These are phyloP conservation scores for Microbotryum scabiosae DNA, from an alignment of 1,284 basidiomycete genomes.

Conservation along the genomic window DNA sequence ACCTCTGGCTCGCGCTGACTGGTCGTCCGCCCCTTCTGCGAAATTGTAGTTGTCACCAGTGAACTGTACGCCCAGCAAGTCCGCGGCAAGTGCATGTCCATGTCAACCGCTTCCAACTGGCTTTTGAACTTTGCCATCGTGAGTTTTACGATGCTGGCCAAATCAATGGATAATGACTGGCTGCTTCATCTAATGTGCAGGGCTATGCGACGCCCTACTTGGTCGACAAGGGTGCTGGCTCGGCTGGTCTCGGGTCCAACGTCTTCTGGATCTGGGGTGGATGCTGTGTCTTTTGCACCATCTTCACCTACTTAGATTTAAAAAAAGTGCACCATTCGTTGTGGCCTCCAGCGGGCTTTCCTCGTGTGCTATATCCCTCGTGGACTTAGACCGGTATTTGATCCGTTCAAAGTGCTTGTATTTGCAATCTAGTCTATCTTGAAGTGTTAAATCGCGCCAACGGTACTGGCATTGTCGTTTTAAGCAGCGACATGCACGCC, in stretches of 20 bases:
- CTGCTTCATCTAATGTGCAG: conserved; percentile 21
- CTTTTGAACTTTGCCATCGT: conserved; percentile 40
- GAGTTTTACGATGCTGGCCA: not conserved
- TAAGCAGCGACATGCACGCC: too few species aligned
- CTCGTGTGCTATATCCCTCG: too few species aligned
- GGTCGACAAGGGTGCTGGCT: not conserved
- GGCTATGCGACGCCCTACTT: not conserved
- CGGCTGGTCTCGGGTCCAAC: conserved; percentile 14
- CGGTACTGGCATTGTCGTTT: too few species aligned
- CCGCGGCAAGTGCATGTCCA: conserved; percentile 34
- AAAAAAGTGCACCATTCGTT: too few species aligned
- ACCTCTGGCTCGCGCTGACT: not conserved
- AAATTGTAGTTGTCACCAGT: conserved; percentile 1
- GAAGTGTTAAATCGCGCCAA: too few species aligned
- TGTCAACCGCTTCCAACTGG: conserved; percentile 40
- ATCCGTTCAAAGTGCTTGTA: too few species aligned
- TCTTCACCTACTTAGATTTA: conserved; percentile 24
- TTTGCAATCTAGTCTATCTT: too few species aligned
- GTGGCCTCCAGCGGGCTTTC: too few species aligned
- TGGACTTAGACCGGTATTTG: too few species aligned
- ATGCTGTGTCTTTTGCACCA: conserved; percentile 13
- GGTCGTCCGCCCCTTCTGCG: not conserved
- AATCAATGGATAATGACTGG: conserved; percentile 13
- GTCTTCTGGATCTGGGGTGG: conserved; percentile 38
- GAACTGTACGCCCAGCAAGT: conserved; percentile 2